These are phyloP conservation scores for Colletotrichum liriopes DNA, from an alignment of 2,329 filamentous ascomycete genomes.

Conservation along the genomic window DNA sequence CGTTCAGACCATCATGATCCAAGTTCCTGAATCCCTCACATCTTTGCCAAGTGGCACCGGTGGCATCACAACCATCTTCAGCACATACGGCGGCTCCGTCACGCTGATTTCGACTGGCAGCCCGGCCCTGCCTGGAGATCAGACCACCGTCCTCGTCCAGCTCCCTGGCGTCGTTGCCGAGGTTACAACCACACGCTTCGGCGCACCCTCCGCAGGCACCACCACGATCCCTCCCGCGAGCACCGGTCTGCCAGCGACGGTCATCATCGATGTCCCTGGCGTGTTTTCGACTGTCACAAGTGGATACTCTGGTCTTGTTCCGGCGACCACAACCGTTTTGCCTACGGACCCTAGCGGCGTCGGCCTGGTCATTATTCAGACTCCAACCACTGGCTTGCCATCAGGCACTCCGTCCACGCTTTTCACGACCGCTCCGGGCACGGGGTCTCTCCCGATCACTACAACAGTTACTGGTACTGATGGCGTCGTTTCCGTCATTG, in stretches of 20 bases:
- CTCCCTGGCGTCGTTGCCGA: slow-evolving; percentile 9
- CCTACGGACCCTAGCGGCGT: slow-evolving; percentile 18
- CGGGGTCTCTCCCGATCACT: not conserved
- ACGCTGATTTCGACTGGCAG: slow-evolving; percentile 21
- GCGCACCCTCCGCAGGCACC: slow-evolving; percentile 26
- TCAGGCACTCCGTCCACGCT: not conserved
- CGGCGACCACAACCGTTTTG: slow-evolving; percentile 17
- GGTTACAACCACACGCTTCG: slow-evolving; percentile 28
- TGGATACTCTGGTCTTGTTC: slow-evolving; percentile 28
- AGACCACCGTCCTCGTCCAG: slow-evolving; percentile 31
- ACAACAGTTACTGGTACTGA: slow-evolving; percentile 12
- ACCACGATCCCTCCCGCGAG: slow-evolving; percentile 14
- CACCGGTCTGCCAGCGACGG: slow-evolving; percentile 19
- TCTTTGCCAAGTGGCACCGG: not conserved
- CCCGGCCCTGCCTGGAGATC: slow-evolving; percentile 8
- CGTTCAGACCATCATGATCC: slow-evolving; percentile 22
- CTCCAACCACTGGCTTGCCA: slow-evolving; percentile 4
- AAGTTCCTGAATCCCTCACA: not conserved
- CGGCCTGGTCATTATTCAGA: slow-evolving; percentile 29
- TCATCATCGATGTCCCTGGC: slow-evolving; percentile 26
- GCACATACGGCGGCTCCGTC: slow-evolving; percentile 16
- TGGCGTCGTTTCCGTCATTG: slow-evolving; percentile 25
- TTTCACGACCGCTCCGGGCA: slow-evolving; percentile 15
- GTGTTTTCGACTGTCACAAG: slow-evolving; percentile 28
- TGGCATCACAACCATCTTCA: slow-evolving; percentile 25